These are phyloP conservation scores for Rhodotorula sp. DNA, from an alignment of 1,284 basidiomycete species.

Conservation along the genomic window DNA sequence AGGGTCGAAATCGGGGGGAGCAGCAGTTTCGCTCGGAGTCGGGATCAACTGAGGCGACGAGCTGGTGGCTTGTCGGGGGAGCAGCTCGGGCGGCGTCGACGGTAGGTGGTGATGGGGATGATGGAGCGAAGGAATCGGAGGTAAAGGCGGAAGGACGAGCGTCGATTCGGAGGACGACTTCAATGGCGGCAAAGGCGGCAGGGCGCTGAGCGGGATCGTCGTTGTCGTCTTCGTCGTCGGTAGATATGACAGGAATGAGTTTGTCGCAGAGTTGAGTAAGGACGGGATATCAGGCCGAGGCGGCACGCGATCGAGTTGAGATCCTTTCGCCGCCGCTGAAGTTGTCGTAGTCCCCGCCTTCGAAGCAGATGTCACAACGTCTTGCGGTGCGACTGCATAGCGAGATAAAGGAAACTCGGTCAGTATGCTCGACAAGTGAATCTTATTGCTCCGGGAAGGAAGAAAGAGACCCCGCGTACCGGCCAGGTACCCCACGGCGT, in stretches of 20 bases:
- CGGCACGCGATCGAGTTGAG: not conserved
- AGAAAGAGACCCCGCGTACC: not conserved
- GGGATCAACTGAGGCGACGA: no score
- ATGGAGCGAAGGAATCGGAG: not conserved
- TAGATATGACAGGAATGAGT: not conserved
- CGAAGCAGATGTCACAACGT: no score
- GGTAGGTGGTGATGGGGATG: not conserved
- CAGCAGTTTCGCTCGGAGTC: no score
- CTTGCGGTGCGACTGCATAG: no score
- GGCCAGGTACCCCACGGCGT: slow-evolving; percentile 16
- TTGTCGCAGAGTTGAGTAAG: not conserved
- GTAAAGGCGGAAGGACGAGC: not conserved
- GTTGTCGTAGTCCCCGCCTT: not conserved
- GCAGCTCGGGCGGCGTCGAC: not conserved
- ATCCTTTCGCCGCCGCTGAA: not conserved
- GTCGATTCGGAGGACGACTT: not conserved
- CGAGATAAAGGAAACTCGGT: no score
- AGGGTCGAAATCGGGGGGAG: not conserved
- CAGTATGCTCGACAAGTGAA: not conserved
- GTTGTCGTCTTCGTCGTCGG: no score
- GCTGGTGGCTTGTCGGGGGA: not conserved
- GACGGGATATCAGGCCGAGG: not conserved
- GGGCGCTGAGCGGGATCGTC: no score
- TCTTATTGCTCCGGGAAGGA: not conserved
- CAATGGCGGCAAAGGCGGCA: not conserved